Conservation (phyloP, 805 yeast genomes). For the Candida ficus region DNA sequence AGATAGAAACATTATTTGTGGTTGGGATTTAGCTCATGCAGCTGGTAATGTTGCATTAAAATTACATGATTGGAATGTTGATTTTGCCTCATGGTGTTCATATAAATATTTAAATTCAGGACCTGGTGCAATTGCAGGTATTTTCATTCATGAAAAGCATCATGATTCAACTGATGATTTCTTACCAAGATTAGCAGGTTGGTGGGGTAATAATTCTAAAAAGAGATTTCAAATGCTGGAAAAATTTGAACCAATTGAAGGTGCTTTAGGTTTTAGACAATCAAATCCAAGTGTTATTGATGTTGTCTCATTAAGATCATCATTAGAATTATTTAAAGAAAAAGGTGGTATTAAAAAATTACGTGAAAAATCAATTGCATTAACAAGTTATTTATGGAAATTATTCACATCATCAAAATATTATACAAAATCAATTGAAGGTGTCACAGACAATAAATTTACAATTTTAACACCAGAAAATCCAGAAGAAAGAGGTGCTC, state of each 20-base stretch:
- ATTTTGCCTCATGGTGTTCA: constrained; percentile 93
- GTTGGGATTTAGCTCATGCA: constrained; percentile 97
- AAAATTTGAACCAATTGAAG: constrained; percentile 70
- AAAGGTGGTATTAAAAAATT: constrained; percentile 62
- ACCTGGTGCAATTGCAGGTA: constrained; percentile 90
- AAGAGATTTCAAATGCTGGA: constrained; percentile 79
- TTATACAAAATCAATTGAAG: constrained; percentile 29
- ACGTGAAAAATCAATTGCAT: constrained; percentile 46
- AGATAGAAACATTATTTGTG: constrained; percentile 49
- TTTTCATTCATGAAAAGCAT: constrained; percentile 60
- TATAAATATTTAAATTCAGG: constrained; percentile 90
- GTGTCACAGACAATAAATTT: constrained; percentile 30
- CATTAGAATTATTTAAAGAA: constrained; percentile 53
- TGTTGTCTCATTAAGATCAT: constrained; percentile 64
- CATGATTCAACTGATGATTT: constrained; percentile 28
- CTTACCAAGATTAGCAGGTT: constrained; percentile 79
- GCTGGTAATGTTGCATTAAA: constrained; percentile 77
- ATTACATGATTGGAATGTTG: constrained; percentile 86
- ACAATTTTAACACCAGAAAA: constrained; percentile 69
- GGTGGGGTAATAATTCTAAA: constrained; percentile 88
- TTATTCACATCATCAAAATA: constrained; percentile 41
- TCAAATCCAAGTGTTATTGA: constrained; percentile 88
- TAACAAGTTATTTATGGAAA: constrained; percentile 54
- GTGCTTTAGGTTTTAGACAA: constrained; percentile 85
- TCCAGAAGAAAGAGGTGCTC: constrained; percentile 66